Evolutionary conservation across 306 rosid species (phyloP).

Genomic region (Quercus robur): DNA sequence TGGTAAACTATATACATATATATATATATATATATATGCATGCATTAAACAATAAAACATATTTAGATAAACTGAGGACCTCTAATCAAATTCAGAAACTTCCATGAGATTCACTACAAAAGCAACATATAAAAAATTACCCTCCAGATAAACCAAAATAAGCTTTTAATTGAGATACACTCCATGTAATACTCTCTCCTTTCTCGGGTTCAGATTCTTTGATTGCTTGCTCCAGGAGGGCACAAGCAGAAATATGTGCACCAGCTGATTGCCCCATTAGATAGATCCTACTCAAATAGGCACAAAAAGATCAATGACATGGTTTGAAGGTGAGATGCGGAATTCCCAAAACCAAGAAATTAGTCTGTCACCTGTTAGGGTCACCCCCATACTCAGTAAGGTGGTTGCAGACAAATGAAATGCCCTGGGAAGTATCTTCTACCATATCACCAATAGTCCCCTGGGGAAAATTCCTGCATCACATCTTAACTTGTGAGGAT

Average conservation of each 20-base stretch:
- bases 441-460: constrained; percentile 98
- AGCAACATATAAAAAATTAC: constrained; percentile 35
- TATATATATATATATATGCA: background rate
- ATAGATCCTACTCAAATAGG: constrained; percentile 56
- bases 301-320: constrained; percentile 14
- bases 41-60: background rate
- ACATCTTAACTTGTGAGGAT: constrained; percentile 18
- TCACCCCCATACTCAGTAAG: constrained; percentile 86
- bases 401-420: constrained; percentile 66
- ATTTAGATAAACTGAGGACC: background rate
- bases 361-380: constrained; percentile 63
- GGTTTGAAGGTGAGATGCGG: constrained; percentile 15
- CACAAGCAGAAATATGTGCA: constrained; percentile 89
- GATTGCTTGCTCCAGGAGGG: constrained; percentile 76
- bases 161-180: constrained; percentile 66
- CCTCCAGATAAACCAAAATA: constrained; percentile 98
- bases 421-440: constrained; percentile 70
- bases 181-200: constrained; percentile 53
- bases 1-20: background rate
- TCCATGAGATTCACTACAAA: constrained; percentile 6
- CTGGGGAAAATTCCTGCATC: constrained; percentile 93
- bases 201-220: constrained; percentile 50
- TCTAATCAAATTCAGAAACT: background rate
- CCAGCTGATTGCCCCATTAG: constrained; percentile 99
- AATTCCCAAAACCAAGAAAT: constrained; percentile 11